Evolutionary conservation across 2,329 filamentous ascomycete genomes (phyloP), one percentile per base, ranked within the genome.

Genomic region (Geosmithia flava): DNA sequence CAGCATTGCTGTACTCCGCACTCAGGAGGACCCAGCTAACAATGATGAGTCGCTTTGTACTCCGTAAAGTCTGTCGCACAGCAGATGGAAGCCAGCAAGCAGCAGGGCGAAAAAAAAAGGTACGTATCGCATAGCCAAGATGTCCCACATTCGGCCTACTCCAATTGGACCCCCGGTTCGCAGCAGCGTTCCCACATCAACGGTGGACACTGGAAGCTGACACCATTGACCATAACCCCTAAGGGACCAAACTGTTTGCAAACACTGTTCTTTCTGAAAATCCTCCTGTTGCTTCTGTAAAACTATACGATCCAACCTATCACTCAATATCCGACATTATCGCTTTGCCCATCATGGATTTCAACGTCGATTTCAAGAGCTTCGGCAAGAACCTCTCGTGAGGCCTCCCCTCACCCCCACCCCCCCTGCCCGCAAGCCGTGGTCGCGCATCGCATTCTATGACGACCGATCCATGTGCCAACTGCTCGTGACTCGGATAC

Each of bases 381-480:
- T 66, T 80, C 50, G 70, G 75, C 59, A 78, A 74, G 60, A 72
- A 68, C 61, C 61, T 80, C 59, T 73, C 68, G 76, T 79, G 67
- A 49, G 69, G 65, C 49, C 48, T 48, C 51, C 51, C 50, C 48
- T 47, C 49, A 48, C 46, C 45, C 47, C 50, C 27, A 41, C 27
- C 30, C 39, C 44, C 40, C 39, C 47, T 42, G 33, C 44, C 45
- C 33, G 42, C 20, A 37, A 42, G 43, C 2, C 46, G 40, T 40
- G n/a, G 29, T 41, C 45, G 45, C 30, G 37, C 37, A 40, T 20
- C 45, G 29, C 20, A 41, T 46, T 37, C 30, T n/a, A 37, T 33
- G 16, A 17, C 43, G 43, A 7, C 20, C 43, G 43, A 45, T 23
- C 17, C 41, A 11, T 42, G n/a, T 23, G 20, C 20, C 46, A 29